Evolutionary conservation across 208 protist species (phyloP).

Genomic region (Acanthamoeba castellanii): DNA sequence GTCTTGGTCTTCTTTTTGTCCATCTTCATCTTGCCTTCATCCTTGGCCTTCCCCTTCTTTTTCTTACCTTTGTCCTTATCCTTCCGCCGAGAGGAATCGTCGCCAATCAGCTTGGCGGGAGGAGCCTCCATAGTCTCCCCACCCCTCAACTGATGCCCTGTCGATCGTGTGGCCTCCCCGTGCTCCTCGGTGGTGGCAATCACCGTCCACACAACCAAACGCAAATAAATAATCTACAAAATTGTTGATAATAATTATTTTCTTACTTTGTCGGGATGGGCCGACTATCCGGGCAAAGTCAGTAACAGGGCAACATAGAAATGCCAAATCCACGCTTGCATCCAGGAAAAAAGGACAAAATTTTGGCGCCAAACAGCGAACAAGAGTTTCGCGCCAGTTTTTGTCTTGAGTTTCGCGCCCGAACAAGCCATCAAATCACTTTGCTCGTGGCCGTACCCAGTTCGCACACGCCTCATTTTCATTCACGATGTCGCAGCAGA

Average conservation of each 20-base stretch:
- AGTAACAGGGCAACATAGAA: too few species aligned
- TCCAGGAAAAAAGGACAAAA: not conserved
- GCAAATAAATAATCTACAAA: too few species aligned
- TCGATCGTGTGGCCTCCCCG: not conserved
- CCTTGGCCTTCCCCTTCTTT: conserved; percentile 11
- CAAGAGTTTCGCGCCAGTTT: too few species aligned
- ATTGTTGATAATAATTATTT: too few species aligned
- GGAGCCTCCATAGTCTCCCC: conserved; percentile 6
- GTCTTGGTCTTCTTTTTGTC: conserved; percentile 1
- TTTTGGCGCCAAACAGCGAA: too few species aligned
- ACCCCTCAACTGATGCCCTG: not conserved
- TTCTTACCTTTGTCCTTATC: not conserved
- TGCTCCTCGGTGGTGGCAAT: not conserved
- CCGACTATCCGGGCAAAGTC: too few species aligned
- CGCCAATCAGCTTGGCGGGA: not conserved
- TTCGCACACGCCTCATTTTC: not conserved
- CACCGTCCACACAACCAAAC: not conserved
- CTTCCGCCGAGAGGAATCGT: not conserved
- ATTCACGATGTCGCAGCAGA: conserved; percentile 79
- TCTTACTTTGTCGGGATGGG: too few species aligned
- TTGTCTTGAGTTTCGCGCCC: too few species aligned
- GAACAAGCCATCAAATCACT: too few species aligned
- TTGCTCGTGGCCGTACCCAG: not conserved
- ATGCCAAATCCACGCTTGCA: not conserved
- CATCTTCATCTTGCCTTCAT: not conserved